A percentile compares a stretch with the other conserved stretches of the same genome.
These are phyloP conservation scores for Sclerospora graminicola DNA, from an alignment of 352 stramenopile genomes.

Conservation along the genomic window DNA sequence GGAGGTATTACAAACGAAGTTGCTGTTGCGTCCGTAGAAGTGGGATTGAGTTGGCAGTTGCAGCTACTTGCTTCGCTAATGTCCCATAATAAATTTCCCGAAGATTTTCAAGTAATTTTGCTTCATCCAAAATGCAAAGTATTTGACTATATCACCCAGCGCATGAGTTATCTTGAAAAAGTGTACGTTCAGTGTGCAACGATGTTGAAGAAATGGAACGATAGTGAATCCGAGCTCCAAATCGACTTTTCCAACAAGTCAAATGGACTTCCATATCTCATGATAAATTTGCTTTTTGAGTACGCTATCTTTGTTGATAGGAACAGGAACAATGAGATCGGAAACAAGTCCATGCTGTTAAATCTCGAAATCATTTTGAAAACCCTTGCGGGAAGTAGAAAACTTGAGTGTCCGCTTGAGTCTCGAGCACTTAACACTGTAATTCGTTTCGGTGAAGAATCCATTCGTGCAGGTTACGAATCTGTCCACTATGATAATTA, in stretches of 20 bases:
- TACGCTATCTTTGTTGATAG: conserved; percentile 21
- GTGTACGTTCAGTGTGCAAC: conserved; percentile 11
- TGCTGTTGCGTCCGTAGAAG: conserved; percentile 14
- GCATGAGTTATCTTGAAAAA: conserved; percentile 18
- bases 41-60: conserved; percentile 40
- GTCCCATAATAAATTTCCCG: conserved; percentile 2
- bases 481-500: background rate
- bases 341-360: conserved; percentile 2
- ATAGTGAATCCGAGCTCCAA: conserved; percentile 1
- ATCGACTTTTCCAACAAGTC: conserved; percentile 31
- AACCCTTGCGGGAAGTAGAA: conserved; percentile 8
- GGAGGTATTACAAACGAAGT: background rate
- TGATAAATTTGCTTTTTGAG: conserved; percentile 38
- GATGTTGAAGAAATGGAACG: conserved; percentile 23
- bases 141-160: conserved; percentile 11
- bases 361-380: conserved; percentile 11
- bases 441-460: conserved; percentile 14
- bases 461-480: conserved; percentile 9
- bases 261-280: conserved; percentile 24
- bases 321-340: conserved; percentile 5
- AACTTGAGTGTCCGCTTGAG: background rate
- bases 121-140: conserved; percentile 44
- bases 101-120: conserved; percentile 22
- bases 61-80: conserved; percentile 30
- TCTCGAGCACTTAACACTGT: conserved; percentile 2